phyloP scores from a whole-genome alignment of 108 stramenopile genomes.

The Fistulifera solaris region DNA sequence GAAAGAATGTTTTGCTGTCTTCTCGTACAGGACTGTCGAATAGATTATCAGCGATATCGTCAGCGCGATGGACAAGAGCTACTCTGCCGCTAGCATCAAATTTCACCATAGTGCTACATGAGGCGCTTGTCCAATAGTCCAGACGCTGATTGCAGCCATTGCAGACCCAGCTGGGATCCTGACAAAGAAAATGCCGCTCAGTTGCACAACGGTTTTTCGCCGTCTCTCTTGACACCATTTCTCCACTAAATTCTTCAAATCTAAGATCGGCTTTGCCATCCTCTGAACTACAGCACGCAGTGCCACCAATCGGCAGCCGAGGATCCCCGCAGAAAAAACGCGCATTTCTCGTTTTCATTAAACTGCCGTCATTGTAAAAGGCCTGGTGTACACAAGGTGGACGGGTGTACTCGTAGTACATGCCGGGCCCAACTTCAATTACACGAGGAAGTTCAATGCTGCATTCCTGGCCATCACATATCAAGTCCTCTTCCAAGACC shows the following conservation, averaged over 20 bases:
- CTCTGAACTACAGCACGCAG: slow-evolving; percentile 13
- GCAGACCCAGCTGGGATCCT: not conserved
- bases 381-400: slow-evolving; percentile 44
- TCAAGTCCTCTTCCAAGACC: slow-evolving; percentile 7
- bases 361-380: slow-evolving; percentile 24
- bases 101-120: slow-evolving; percentile 1
- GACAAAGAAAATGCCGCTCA: not conserved
- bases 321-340: slow-evolving; percentile 24
- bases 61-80: slow-evolving; percentile 2
- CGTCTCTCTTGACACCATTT: no score
- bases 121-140: not conserved
- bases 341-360: slow-evolving; percentile 23
- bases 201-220: no score
- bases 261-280: not conserved
- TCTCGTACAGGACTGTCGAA: not conserved
- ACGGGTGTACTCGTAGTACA: slow-evolving; percentile 47
- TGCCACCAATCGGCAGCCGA: slow-evolving; percentile 3
- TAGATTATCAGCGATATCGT: not conserved
- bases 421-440: slow-evolving; percentile 17
- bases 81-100: not conserved
- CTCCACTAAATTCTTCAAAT: no score
- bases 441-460: slow-evolving; percentile 32
- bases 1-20: slow-evolving; percentile 13
- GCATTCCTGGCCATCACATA: slow-evolving; percentile 36
- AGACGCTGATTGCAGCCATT: not conserved